Evolutionary conservation across 2,329 filamentous ascomycete species (phyloP).

Genomic region (Rutstroemia sp.): DNA sequence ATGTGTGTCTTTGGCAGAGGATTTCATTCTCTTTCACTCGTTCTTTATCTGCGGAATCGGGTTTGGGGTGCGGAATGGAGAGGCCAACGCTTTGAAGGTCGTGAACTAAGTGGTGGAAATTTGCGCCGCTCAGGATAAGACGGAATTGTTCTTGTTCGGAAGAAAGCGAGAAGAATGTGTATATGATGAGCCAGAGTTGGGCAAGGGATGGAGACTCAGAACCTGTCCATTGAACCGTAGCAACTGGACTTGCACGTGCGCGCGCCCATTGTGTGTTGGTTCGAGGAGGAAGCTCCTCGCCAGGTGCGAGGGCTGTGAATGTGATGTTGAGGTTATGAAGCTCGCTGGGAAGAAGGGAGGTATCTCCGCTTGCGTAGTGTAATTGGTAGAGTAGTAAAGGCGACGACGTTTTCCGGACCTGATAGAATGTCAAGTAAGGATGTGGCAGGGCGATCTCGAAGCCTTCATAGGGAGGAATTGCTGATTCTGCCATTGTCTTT

Average conservation of each 20-base stretch:
- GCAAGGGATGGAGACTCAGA: conserved; percentile 26
- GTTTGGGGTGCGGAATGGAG: conserved; percentile 15
- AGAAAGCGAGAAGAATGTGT: conserved; percentile 31
- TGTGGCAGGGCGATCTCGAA: neutral
- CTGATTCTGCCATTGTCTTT: neutral
- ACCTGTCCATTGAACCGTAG: conserved; percentile 30
- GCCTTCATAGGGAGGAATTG: neutral
- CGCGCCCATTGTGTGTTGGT: conserved; percentile 27
- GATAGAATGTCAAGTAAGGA: neutral
- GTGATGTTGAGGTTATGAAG: neutral
- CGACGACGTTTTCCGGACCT: neutral
- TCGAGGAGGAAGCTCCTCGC: neutral
- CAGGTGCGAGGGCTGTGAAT: neutral
- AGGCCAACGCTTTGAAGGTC: conserved; percentile 29
- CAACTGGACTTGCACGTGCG: conserved; percentile 27
- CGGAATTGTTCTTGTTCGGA: conserved; percentile 31
- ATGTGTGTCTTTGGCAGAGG: conserved; percentile 47
- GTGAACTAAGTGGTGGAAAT: conserved; percentile 22
- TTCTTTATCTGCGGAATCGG: conserved; percentile 4
- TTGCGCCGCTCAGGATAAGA: conserved; percentile 27
- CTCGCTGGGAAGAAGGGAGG: neutral
- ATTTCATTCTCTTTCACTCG: conserved; percentile 28
- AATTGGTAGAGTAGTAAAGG: neutral
- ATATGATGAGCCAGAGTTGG: conserved; percentile 34
- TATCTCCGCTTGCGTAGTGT: neutral